Conservation (phyloP, 1,139 yeast genomes). For the Blastobotrys ciferrii region DNA sequence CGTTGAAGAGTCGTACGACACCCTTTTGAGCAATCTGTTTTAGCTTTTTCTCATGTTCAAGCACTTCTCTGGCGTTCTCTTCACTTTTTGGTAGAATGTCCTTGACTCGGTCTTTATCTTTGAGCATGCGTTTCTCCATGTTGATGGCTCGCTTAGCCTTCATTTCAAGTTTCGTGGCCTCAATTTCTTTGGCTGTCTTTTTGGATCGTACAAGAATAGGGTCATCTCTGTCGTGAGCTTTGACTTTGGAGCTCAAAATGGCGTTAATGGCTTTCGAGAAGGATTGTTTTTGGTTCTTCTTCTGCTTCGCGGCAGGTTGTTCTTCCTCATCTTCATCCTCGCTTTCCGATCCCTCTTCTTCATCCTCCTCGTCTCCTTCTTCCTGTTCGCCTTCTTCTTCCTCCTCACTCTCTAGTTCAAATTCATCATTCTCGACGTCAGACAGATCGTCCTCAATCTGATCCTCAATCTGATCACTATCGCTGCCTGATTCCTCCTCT, state of each 20-base stretch:
- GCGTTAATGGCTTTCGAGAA: conserved; percentile 85
- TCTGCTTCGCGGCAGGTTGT: conserved; percentile 34
- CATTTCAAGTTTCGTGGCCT: conserved; percentile 75
- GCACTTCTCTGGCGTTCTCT: conserved; percentile 44
- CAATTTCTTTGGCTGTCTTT: conserved; percentile 65
- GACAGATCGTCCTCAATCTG: conserved; percentile 22
- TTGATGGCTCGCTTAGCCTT: conserved; percentile 74
- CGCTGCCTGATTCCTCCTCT: conserved; percentile 1
- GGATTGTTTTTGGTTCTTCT: conserved; percentile 59
- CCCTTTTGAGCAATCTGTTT: conserved; percentile 91
- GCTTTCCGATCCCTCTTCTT: conserved; percentile 23
- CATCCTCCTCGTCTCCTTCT: conserved; percentile 25
- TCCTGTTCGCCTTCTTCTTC: conserved; percentile 26
- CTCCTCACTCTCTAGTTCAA: conserved; percentile 19
- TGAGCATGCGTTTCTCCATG: conserved; percentile 65
- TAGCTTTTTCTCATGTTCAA: conserved; percentile 69
- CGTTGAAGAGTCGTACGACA: conserved; percentile 88
- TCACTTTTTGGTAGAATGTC: conserved; percentile 63
- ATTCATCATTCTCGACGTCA: conserved; percentile 22
- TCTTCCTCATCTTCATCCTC: conserved; percentile 30
- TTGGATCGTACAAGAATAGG: conserved; percentile 82
- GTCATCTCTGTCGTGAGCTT: conserved; percentile 82
- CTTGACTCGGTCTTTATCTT: conserved; percentile 66
- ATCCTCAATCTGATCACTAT: conserved; percentile 19
- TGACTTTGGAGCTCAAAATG: conserved; percentile 78